Conservation (phyloP, 441 rosid species). For the Dalechampia spathulata region DNA sequence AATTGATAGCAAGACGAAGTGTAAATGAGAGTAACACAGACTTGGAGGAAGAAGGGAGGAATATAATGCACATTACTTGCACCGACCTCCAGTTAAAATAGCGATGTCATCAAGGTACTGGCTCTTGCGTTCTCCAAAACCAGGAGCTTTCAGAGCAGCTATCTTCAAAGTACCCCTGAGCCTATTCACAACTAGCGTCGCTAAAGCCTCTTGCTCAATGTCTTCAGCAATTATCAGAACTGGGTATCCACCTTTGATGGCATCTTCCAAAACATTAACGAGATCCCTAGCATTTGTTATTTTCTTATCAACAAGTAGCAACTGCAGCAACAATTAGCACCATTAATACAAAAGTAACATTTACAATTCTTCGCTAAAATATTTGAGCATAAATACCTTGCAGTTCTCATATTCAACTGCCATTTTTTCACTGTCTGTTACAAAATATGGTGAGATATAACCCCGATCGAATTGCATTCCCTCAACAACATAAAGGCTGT, state of each 20-base stretch:
- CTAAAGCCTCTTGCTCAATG: constrained; percentile 85
- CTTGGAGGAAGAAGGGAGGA: too few relatives aligned
- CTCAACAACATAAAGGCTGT: constrained; percentile 86
- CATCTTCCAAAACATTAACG: constrained; percentile 83
- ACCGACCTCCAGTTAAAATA: constrained; percentile 86
- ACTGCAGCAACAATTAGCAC: too few relatives aligned
- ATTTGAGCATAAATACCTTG: constrained; percentile 77
- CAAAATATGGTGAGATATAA: constrained; percentile 94
- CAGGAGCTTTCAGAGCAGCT: constrained; percentile 88
- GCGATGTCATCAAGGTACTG: constrained; percentile 93
- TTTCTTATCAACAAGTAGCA: constrained; percentile 92
- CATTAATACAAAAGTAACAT: too few relatives aligned
- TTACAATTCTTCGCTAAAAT: too few relatives aligned
- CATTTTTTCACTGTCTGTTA: constrained; percentile 82
- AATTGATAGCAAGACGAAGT: too few relatives aligned
- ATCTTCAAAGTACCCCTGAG: constrained; percentile 81
- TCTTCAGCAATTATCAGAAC: constrained; percentile 93
- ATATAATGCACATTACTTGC: too few relatives aligned
- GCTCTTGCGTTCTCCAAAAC: constrained; percentile 90
- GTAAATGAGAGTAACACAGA: too few relatives aligned
- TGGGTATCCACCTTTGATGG: constrained; percentile 85
- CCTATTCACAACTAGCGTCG: constrained; percentile 92
- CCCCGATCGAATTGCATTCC: constrained; percentile 98
- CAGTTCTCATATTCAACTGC: constrained; percentile 92
- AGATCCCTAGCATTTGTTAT: constrained; percentile 87